A percentile compares a stretch with the other conserved stretches of the same genome.
Evolutionary conservation across 2,329 filamentous ascomycete genomes (phyloP).

Genomic region (Colletotrichum sidae): DNA sequence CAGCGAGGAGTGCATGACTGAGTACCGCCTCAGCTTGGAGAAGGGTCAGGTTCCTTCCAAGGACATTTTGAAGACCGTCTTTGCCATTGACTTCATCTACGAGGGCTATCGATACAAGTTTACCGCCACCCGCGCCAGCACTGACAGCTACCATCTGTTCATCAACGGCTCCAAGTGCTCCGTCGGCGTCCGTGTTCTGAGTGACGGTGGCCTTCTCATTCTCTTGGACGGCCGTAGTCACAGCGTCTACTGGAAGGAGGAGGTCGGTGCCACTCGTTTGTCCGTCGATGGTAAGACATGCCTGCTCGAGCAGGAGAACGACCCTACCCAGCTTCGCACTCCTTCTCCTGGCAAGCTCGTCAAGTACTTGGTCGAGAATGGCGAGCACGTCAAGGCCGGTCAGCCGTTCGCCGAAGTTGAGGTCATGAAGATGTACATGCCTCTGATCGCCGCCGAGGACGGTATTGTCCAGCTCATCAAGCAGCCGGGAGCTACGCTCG

Average conservation of each 20-base stretch:
- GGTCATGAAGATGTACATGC: conserved; percentile 99
- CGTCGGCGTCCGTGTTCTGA: conserved; percentile 90
- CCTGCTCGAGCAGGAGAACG: conserved; percentile 97
- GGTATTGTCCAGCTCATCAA: conserved; percentile 98
- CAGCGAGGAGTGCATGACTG: conserved; percentile 88
- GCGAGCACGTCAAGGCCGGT: conserved; percentile 90
- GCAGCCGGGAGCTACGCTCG: conserved; percentile 96
- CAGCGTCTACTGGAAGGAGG: conserved; percentile 99
- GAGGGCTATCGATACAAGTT: conserved; percentile 98
- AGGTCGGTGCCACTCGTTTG: conserved; percentile 93
- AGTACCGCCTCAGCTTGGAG: conserved; percentile 90
- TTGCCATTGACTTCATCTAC: conserved; percentile 98
- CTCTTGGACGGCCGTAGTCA: conserved; percentile 93
- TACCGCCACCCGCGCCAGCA: conserved; percentile 90
- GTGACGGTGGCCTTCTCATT: conserved; percentile 92
- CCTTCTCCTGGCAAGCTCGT: conserved; percentile 97
- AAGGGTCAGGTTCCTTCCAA: conserved; percentile 98
- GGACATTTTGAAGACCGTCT: conserved; percentile 97
- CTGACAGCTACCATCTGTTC: conserved; percentile 96
- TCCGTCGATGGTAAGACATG: conserved; percentile 99
- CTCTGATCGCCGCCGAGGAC: conserved; percentile 92
- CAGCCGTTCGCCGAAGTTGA: conserved; percentile 97
- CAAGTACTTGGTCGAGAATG: conserved; percentile 97
- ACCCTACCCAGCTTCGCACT: conserved; percentile 94
- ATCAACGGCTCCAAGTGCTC: conserved; percentile 98